A percentile compares a stretch with the other conserved stretches of the same genome.
phyloP scores from a whole-genome alignment of 768 basidiomycete genomes.

The Xerocomus potaroensis region DNA sequence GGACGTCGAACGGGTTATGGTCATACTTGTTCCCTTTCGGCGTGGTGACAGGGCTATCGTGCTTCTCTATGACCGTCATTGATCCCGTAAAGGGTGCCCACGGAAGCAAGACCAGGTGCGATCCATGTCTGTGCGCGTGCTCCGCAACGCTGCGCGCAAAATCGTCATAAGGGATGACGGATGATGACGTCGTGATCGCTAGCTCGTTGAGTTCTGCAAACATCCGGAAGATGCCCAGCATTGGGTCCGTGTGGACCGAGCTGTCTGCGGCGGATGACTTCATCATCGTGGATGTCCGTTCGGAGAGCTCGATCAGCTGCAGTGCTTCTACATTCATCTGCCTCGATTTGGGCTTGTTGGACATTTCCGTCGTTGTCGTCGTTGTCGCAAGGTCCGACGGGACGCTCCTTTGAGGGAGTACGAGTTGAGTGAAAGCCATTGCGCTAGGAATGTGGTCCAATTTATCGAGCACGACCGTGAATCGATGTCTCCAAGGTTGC shows the following conservation, averaged over 20 bases:
- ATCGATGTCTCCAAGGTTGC: constrained; percentile 46
- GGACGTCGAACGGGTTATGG: constrained; percentile 65
- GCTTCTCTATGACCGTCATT: constrained; percentile 25
- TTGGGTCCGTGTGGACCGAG: constrained; percentile 64
- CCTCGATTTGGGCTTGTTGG: constrained; percentile 11
- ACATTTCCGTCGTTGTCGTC: not conserved
- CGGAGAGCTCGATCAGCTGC: constrained; percentile 78
- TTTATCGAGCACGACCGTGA: constrained; percentile 85
- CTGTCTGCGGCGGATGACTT: constrained; percentile 60
- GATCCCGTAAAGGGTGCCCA: constrained; percentile 60
- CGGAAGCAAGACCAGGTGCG: constrained; percentile 78
- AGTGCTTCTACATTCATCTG: constrained; percentile 65
- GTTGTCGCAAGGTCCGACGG: constrained; percentile 1
- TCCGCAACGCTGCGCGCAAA: constrained; percentile 65
- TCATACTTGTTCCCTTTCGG: constrained; percentile 15
- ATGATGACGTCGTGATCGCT: constrained; percentile 56
- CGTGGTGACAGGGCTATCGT: constrained; percentile 2
- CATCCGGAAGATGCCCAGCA: constrained; percentile 70
- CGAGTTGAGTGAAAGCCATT: constrained; percentile 85
- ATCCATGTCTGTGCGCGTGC: constrained; percentile 52
- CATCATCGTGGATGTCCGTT: constrained; percentile 62
- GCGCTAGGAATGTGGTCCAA: constrained; percentile 83
- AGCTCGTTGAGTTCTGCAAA: constrained; percentile 72
- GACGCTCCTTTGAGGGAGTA: constrained; percentile 41
- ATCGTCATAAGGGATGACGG: constrained; percentile 74